Evolutionary conservation across 805 yeast genomes (phyloP).

Genomic region (Gaillardinia entomophila): DNA sequence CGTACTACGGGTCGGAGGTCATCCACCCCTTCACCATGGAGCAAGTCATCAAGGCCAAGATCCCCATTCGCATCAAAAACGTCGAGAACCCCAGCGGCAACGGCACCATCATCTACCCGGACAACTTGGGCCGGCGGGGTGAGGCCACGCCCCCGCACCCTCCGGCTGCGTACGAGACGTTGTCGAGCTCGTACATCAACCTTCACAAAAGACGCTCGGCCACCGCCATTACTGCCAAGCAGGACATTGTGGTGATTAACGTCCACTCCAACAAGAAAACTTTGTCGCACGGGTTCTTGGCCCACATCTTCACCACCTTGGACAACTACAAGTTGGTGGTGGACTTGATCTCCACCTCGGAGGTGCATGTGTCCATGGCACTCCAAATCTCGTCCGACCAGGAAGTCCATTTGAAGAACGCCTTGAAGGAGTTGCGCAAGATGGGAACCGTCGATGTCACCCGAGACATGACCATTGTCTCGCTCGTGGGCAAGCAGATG

Average conservation of each 20-base stretch:
- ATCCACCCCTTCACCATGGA: conserved; percentile 99
- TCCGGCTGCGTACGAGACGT: conserved; percentile 64
- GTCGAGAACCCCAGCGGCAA: conserved; percentile 90
- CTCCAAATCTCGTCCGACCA: conserved; percentile 69
- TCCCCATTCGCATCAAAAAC: conserved; percentile 94
- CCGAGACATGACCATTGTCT: conserved; percentile 81
- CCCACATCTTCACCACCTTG: conserved; percentile 79
- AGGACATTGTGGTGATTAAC: conserved; percentile 84
- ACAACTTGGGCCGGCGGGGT: conserved; percentile 77
- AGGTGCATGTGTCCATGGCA: conserved; percentile 98
- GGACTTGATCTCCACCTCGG: conserved; percentile 93
- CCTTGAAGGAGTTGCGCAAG: conserved; percentile 69
- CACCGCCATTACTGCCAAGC: conserved; percentile 95
- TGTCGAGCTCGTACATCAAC: conserved; percentile 28
- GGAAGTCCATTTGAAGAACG: conserved; percentile 57
- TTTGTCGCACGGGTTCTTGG: conserved; percentile 90
- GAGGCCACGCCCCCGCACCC: conserved; percentile 94
- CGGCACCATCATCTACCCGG: conserved; percentile 94
- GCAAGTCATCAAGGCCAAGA: conserved; percentile 92
- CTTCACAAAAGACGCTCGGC: conserved; percentile 58
- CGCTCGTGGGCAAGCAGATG: conserved; percentile 96
- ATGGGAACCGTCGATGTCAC: conserved; percentile 90
- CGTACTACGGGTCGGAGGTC: conserved; percentile 96
- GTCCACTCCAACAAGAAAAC: conserved; percentile 93
- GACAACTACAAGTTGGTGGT: conserved; percentile 84